Evolutionary conservation across 1,284 basidiomycete species (phyloP).

Genomic region (Ganoderma boninense): DNA sequence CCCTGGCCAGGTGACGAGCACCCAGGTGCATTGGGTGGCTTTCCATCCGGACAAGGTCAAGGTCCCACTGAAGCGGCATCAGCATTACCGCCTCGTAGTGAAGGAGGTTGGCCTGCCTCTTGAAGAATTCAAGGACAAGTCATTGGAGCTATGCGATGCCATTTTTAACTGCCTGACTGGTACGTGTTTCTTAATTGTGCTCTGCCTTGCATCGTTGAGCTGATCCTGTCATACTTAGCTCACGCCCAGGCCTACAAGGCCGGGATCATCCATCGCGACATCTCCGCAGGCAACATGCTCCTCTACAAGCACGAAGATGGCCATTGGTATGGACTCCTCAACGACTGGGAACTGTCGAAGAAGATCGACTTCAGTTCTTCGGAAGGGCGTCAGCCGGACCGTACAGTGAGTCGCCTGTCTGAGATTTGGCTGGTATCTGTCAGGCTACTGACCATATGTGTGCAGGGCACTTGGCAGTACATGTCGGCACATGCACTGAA

Average conservation of each 20-base stretch:
- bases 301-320: not conserved
- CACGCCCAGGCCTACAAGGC: constrained; percentile 7
- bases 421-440: no score
- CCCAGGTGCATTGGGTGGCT: constrained; percentile 8
- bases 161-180: constrained; percentile 10
- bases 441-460: no score
- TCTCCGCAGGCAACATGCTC: constrained; percentile 22
- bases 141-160: not conserved
- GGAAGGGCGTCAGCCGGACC: not conserved
- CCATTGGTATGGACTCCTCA: constrained; percentile 11
- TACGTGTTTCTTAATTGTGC: not conserved
- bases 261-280: constrained; percentile 19
- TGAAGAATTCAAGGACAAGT: not conserved
- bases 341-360: constrained; percentile 19
- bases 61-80: constrained; percentile 14
- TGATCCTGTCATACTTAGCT: not conserved
- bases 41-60: not conserved
- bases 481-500: not conserved
- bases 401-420: constrained; percentile 14
- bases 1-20: constrained; percentile 5
- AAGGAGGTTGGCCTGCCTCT: constrained; percentile 26
- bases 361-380: not conserved
- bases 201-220: no score
- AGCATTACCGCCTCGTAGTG: constrained; percentile 26
- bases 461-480: constrained; percentile 13